Evolutionary conservation across 2,329 filamentous ascomycete genomes (phyloP), one percentile per base, ranked within the genome.

Genomic region (Colletotrichum sp.): DNA sequence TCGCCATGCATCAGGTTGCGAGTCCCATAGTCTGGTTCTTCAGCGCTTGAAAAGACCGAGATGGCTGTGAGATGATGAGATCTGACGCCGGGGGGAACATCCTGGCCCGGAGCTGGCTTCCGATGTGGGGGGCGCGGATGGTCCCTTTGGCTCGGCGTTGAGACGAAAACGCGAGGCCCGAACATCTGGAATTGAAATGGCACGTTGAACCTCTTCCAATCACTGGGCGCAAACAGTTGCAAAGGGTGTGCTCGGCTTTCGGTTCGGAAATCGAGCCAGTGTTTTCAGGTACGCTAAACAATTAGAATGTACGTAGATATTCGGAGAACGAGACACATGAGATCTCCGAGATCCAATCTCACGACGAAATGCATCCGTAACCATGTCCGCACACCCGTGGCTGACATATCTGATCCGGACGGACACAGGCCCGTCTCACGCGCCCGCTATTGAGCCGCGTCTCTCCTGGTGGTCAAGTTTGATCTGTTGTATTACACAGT

Each of bases 401-500:
- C n/a, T 34, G 30, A 63, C 28, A 30, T 32, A 52, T 32, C 24
- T 10, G 16, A 18, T 21, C 63, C 18, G 28, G 24, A 30, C 6
- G 10, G 36, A 8, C 34, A 36, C 34, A n/a, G 18, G 16, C 10
- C 15, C 36, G 21, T 32, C 12, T 24, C 15, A 24, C 4, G 26
- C 59, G 30, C 8, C 18, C n/a, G 30, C 59, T 5, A 15, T 6
- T 4, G 30, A 21, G 64, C 44, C 39, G 44, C 24, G 21, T 65
- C 16, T 32, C 34, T 18, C 9, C 13, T 32, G 18, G 24, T 8
- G n/a, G 28, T 69, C 63, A 34, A 28, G 28, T 26, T 65, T 24
- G 28, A n/a, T 32, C 28, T 67, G 44, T 49, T 77, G 32, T 75
- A 77, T 75, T 77, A 75, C 75, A 77, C 75, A 77, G 75, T 77